Base-by-base conservation (phyloP, 345 rosid species). In the Rhodomyrtus tomentosa region DNA sequence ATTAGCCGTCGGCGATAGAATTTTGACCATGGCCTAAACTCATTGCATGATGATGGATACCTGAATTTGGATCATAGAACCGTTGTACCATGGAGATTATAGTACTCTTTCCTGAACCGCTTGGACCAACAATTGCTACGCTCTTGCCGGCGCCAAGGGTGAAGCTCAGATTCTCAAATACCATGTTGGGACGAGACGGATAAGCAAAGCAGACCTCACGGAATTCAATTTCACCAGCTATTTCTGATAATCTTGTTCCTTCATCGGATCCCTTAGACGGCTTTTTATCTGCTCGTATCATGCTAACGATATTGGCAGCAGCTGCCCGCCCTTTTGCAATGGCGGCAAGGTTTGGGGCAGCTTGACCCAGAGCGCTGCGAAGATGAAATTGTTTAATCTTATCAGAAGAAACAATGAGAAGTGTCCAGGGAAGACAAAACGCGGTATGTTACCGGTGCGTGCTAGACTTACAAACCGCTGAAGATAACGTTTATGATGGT, bases 21-120 rank as follows among this genome's bases (percentile, higher is more conserved):
- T 18, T 68, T 36, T 36, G 45, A 68, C 79, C 12, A 20, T 68
- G 76, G 13, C 45, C 36, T 32, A 18, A 68, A 36, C 13, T 32
- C 6, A 68, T 5, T 4, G 45, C 45, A 68, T 20, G 79, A 68
- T 62, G 5, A 9, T 20, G 36, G 36, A 25, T 90, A 91, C 96
- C 96, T 91, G 97, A 94, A 79, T 59, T 90, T 5, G 98, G 98
- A 50, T 95, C 98, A 85, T 96, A 96, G 89, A 96, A 93, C 81
- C 98, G 96, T 73, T 95, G 96, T 83, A 96, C 89, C 95, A 96
- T 86, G 86, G 98, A 90, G 86, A 95, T 91, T 87, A 94, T 88
- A 32, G 96, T 96, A 88, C 98, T 95, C 90, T 96, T 95, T 74
- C 98, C 99, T 10, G 99, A 94, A 50, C 99, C 99, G 50, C 99